A percentile compares a stretch with the other conserved stretches of the same genome.
Conservation (phyloP, 345 rosid species). For the Turnera subulata region DNA sequence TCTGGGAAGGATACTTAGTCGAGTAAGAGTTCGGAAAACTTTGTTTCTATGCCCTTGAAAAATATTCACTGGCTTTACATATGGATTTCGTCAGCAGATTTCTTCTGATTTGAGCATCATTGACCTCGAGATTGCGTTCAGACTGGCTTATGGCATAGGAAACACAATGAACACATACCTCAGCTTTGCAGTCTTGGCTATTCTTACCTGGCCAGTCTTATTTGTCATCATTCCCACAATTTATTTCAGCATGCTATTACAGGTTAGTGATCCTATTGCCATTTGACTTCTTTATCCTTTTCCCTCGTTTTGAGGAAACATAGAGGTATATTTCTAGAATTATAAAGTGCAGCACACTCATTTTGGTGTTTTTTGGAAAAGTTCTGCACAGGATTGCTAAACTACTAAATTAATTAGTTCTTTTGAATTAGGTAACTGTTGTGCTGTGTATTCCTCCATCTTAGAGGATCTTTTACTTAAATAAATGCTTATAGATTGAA, state of each 20-base stretch:
- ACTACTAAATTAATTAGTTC: no score
- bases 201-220: constrained; percentile 49
- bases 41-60: background rate
- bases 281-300: background rate
- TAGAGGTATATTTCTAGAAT: no score
- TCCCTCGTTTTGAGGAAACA: no score
- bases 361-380: background rate
- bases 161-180: constrained; percentile 37
- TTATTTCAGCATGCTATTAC: constrained; percentile 35
- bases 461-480: no score
- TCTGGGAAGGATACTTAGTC: constrained; percentile 49
- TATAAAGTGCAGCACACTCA: no score
- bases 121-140: constrained; percentile 40
- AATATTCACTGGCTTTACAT: background rate
- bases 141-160: constrained; percentile 23
- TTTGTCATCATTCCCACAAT: constrained; percentile 45
- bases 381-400: no score
- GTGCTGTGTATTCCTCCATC: no score
- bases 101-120: constrained; percentile 48
- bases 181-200: constrained; percentile 28
- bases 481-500: no score
- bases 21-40: constrained; percentile 28
- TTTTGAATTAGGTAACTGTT: no score
- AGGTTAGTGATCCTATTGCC: constrained; percentile 24
- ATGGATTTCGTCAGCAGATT: constrained; percentile 27